A percentile compares a stretch with the other conserved stretches of the same genome.
Evolutionary conservation across 495 filamentous ascomycete genomes (phyloP).

Genomic region (Penicillium salamii): DNA sequence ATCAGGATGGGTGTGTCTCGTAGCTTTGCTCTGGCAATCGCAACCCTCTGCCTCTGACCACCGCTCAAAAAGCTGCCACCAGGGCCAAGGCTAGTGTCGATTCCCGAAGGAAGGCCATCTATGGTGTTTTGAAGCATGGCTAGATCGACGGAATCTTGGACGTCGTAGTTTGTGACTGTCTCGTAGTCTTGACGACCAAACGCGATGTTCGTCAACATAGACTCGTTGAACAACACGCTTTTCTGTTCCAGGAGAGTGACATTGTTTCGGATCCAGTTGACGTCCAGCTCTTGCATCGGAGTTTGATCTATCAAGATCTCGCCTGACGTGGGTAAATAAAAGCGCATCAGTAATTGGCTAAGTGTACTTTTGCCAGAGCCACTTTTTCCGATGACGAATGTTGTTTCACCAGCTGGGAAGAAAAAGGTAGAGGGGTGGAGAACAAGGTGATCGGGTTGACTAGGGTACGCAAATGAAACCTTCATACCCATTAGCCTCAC

Average conservation of each 20-base stretch:
- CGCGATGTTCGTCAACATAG: slow-evolving; percentile 75
- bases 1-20: slow-evolving; percentile 79
- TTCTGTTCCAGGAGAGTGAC: slow-evolving; percentile 82
- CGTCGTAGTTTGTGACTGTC: slow-evolving; percentile 48
- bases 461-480: slow-evolving; percentile 84
- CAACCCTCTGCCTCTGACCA: slow-evolving; percentile 75
- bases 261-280: slow-evolving; percentile 73
- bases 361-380: slow-evolving; percentile 95
- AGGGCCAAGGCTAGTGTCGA: slow-evolving; percentile 69
- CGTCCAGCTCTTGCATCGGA: slow-evolving; percentile 58
- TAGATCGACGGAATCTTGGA: slow-evolving; percentile 54
- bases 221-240: slow-evolving; percentile 81
- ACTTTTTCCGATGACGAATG: slow-evolving; percentile 81
- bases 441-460: slow-evolving; percentile 59
- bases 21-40: slow-evolving; percentile 75
- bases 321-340: slow-evolving; percentile 68
- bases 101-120: slow-evolving; percentile 64
- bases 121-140: slow-evolving; percentile 73
- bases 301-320: slow-evolving; percentile 67
- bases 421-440: slow-evolving; percentile 59
- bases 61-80: slow-evolving; percentile 75
- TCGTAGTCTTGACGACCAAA: slow-evolving; percentile 59
- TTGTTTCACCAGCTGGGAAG: slow-evolving; percentile 71
- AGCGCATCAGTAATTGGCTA: slow-evolving; percentile 71
- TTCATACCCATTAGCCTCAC: neutral